phyloP scores from a whole-genome alignment of 208 protist species.

The Wallacemonas sp. region DNA sequence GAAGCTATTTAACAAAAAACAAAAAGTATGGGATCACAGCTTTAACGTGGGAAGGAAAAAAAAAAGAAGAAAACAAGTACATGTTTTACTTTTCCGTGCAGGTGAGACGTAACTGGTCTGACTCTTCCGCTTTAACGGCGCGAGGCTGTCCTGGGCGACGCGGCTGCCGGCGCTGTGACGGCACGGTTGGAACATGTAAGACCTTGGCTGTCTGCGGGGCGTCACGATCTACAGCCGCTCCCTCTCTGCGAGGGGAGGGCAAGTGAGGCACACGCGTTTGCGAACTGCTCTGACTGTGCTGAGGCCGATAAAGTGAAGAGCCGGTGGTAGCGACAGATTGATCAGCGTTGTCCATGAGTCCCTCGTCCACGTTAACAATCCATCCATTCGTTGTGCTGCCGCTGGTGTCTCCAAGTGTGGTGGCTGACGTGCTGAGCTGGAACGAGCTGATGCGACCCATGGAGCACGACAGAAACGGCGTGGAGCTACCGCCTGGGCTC shows the following conservation, averaged over 20 bases:
- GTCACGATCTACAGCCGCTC: background rate
- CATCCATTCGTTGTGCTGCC: background rate
- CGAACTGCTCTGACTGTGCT: background rate
- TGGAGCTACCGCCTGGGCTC: constrained; percentile 11
- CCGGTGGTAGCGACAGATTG: background rate
- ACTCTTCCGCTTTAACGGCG: background rate
- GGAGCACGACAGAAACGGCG: constrained; percentile 11
- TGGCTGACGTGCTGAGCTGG: background rate
- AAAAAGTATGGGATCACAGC: background rate
- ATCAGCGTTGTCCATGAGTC: background rate
- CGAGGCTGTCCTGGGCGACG: background rate
- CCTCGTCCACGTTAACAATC: constrained; percentile 3
- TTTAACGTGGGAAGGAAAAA: constrained; percentile 13
- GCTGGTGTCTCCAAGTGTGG: background rate
- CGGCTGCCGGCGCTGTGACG: background rate
- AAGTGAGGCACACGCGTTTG: background rate
- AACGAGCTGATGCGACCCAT: constrained; percentile 6
- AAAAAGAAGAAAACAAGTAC: background rate
- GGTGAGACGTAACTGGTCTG: background rate
- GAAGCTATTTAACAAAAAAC: background rate
- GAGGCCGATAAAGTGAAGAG: background rate
- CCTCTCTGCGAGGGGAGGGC: background rate
- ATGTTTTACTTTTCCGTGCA: background rate
- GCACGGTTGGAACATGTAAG: background rate
- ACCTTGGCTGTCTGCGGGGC: background rate